Evolutionary conservation across 148 eudicot genomes (phyloP), one percentile per base, ranked within the genome.

Genomic region (Camellia sinensis): DNA sequence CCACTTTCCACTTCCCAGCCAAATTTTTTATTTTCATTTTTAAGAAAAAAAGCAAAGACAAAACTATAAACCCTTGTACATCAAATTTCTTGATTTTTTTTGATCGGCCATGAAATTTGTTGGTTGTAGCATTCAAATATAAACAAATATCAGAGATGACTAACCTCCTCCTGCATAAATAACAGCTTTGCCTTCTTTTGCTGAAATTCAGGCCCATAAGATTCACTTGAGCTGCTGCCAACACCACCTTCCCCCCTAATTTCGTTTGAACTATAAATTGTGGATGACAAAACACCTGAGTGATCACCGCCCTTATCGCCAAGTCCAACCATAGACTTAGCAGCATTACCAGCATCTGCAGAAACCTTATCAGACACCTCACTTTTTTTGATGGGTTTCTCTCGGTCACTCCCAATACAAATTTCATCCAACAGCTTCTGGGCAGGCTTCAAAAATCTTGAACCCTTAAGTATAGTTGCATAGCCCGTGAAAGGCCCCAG

Each of bases 401-500:
- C 37, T 3, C 81, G 72, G 78, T 76, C 64, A 14, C 21, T 70
- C 9, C 60, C 66, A 63, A 17, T 37, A 79, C 90, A 88, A 14
- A 83, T 75, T 18, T 88, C 88, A 65, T 85, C 86, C 75, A 88
- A 65, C 50, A 88, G 62, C 75, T 85, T 85, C 46, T 83, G 79
- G 7, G 90, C 82, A 4, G 90, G 90, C 79, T 81, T 83, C 86
- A 88, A 82, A 75, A 83, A 88, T 44, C 75, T 88, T 1, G 90
- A 88, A 73, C 78, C 77, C 60, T 74, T 79, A 0, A 88, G 78
- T 53, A 88, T 82, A 14, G 85, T 81, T 3, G 90, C 88, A 60
- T 88, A 88, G 40, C 90, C 90, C 2, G 90, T 88, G 61, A 88
- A 88, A 13, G 90, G 90, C 46, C 90, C 90, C 8, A 88, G 77